Base-by-base conservation (phyloP, 2,329 filamentous ascomycete genomes). In the Ascosphaera pollenicola region DNA sequence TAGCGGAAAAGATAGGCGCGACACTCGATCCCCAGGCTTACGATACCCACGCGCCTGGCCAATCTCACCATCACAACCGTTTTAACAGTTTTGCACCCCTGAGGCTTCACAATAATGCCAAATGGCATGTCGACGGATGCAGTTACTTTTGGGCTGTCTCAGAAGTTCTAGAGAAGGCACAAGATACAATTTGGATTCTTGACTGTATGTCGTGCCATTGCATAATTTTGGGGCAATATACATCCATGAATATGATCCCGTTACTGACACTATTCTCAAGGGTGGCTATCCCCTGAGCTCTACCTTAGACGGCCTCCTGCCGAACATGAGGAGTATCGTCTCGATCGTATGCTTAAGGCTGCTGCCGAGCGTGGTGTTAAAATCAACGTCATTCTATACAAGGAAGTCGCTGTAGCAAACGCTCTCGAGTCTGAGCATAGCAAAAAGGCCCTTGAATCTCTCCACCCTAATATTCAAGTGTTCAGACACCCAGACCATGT, bases 381-480 rank as follows among this genome's bases (percentile, higher is more conserved):
- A 59, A 92, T 98, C 47, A 94, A 78, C 52, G 69, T 98, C 39
- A 77, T 83, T 40, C 81, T 98, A 8, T 93, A 93, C 62, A 93
- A 92, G 59, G 85, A 94, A 46, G 89, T 98, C 50, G 89, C 95
- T 54, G 84, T 87, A 34, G 89, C 91, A 34, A 78, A 95, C 46
- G 91, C 89, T 3, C 98, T 98, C 51, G 89, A 98, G 56, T 95
- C 87, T 1, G 85, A 94, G 56, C 93, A 95, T 57, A 94, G 89
- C 41, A 98, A 98, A 51, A 92, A 85, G 58, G 93, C 85, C 1
- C 68, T 98, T 42, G 71, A 98, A 37, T 92, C 95, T 53, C 68
- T 98, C 6, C 87, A 95, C 49, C 84, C 84, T 16, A 98, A 98
- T 54, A 95, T 98, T 55, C 70, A 73, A 35, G 84, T 94, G 8